A percentile compares a stretch with the other conserved stretches of the same genome.
These are phyloP conservation scores for Chaetomiaceae sp. DNA, from an alignment of 2,329 filamentous ascomycete species.

Conservation along the genomic window DNA sequence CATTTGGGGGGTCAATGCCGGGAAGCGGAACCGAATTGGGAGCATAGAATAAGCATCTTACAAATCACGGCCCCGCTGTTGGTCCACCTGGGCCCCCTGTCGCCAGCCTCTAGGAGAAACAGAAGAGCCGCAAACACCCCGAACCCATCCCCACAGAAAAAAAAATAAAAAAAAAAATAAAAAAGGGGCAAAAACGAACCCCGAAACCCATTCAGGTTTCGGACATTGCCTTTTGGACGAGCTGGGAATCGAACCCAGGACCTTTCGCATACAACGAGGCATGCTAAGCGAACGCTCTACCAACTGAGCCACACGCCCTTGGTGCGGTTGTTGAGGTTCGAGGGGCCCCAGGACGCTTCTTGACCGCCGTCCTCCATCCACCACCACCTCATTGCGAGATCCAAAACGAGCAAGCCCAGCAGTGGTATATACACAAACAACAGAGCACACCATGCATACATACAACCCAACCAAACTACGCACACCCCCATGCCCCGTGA, in stretches of 20 bases:
- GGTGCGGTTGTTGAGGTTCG: background rate
- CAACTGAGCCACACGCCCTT: slow-evolving; percentile 23
- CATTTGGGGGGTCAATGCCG: too few relatives aligned
- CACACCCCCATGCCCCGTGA: too few relatives aligned
- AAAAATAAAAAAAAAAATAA: background rate
- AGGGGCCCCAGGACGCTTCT: background rate
- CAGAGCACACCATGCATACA: too few relatives aligned
- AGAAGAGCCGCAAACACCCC: background rate
- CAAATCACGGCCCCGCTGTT: slow-evolving; percentile 2
- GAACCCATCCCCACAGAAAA: background rate
- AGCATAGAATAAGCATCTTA: background rate
- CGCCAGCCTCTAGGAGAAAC: background rate
- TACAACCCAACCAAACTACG: too few relatives aligned
- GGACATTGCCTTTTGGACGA: slow-evolving; percentile 9
- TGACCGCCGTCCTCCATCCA: background rate
- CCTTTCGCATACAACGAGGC: slow-evolving; percentile 17
- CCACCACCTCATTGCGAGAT: too few relatives aligned
- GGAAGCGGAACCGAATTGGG: background rate
- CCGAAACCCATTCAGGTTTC: background rate
- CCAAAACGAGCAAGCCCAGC: too few relatives aligned
- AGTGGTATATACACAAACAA: background rate
- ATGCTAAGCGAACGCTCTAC: slow-evolving; percentile 24
- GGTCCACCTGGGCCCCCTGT: background rate
- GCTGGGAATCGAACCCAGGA: slow-evolving; percentile 22
- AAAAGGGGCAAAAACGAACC: background rate